Evolutionary conservation across 2,329 filamentous ascomycete species (phyloP).

Genomic region (Stemphylium vesicarium): DNA sequence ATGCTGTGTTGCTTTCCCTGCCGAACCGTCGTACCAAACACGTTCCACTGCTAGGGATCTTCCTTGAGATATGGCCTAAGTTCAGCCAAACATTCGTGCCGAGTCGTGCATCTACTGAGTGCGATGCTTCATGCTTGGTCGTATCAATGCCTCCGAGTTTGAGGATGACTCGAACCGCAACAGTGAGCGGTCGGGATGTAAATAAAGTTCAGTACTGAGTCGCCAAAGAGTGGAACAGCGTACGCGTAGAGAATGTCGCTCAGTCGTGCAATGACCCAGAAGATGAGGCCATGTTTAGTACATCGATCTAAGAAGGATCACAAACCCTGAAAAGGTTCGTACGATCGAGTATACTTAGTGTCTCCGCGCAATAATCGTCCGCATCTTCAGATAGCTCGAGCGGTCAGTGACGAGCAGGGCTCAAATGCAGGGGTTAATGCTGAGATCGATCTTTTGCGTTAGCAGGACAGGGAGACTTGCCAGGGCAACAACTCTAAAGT

Average conservation of each 20-base stretch:
- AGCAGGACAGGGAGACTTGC: background rate
- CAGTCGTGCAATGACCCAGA: background rate
- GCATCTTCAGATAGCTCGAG: background rate
- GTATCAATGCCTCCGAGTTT: background rate
- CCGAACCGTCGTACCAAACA: background rate
- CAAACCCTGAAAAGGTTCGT: slow-evolving; percentile 1
- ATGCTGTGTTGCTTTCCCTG: background rate
- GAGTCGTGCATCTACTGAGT: background rate
- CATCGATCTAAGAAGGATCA: background rate
- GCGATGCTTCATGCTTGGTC: background rate
- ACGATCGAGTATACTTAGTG: background rate
- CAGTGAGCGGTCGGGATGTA: background rate
- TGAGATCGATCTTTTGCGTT: slow-evolving; percentile 2
- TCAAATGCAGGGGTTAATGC: slow-evolving; percentile 1
- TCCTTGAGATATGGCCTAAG: background rate
- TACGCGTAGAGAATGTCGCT: background rate
- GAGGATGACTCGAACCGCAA: background rate
- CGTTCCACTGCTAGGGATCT: background rate
- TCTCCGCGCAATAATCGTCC: slow-evolving; percentile 6
- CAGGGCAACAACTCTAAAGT: background rate
- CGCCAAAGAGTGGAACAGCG: background rate
- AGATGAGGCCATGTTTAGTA: slow-evolving; percentile 1
- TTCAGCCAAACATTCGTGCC: background rate
- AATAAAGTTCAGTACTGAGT: background rate
- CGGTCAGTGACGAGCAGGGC: slow-evolving; percentile 2